Evolutionary conservation across 139 green algal species (phyloP), one percentile per base, ranked within the genome.

Genomic region (Nannochloris sp.): DNA sequence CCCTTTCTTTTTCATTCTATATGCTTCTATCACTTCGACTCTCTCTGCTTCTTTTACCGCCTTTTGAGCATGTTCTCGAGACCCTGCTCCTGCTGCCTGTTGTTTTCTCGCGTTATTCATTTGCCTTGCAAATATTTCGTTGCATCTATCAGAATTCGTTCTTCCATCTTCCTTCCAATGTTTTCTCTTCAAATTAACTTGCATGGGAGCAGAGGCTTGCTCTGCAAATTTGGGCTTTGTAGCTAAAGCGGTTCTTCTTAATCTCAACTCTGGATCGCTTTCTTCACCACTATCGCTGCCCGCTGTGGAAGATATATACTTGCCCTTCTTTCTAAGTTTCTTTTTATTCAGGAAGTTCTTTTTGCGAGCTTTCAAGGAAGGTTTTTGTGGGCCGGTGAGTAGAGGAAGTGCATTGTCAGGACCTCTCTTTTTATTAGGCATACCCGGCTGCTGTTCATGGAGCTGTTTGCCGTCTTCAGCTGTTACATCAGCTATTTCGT

Each of bases 121-220:
- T 19, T 45, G 35, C 6, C 24, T 24, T 13, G 27, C 13, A 27
- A 35, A 54, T 3, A 54, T n/a, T 10, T 19, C 12, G 13, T 55
- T 65, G 13, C 14, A 33, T 8, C 12, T 35, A 25, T 65, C 59
- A 33, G 35, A 10, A 25, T 54, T 33, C 33, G 9, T 59, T 34
- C 12, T 36, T 12, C 12, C 9, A 39, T 36, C 12, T 9, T 45
- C 59, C 19, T 19, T 51, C 59, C 59, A 65, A 37, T 57, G 34
- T 35, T 7, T 54, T 37, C 35, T 32, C 23, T 65, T 65, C 38
- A 65, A 65, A 55, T 32, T 65, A n/a, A 27, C 30, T 23, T 65
- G 19, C 4, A 65, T 7, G 30, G 59, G 59, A 30, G 37, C 29
- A 29, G 30, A 25, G 9, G 59, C 59, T 54, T 54, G 34, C 8